A percentile compares a stretch with the other conserved stretches of the same genome.
Conservation (phyloP, 2,329 filamentous ascomycete genomes). For the Colletotrichum musae region DNA sequence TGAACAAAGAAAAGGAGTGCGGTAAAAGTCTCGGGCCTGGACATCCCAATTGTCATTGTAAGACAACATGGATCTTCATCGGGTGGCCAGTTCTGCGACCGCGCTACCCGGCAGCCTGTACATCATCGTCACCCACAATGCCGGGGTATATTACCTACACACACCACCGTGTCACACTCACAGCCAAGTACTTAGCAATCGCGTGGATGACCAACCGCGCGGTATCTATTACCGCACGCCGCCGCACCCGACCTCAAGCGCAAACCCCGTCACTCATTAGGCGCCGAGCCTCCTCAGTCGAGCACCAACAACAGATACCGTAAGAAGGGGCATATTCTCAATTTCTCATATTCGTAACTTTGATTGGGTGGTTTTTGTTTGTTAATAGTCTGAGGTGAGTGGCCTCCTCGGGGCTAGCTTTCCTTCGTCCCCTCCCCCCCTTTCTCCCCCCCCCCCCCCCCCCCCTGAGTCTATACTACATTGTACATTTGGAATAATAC, state of each 20-base stretch:
- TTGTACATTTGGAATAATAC: constrained; percentile 45
- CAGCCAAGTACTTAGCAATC: neutral
- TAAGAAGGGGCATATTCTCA: neutral
- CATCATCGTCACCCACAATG: constrained; percentile 7
- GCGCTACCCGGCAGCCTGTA: constrained; percentile 10
- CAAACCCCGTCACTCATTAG: constrained; percentile 11
- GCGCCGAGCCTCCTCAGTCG: neutral
- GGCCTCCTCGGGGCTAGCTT: constrained; percentile 49
- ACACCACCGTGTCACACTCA: neutral
- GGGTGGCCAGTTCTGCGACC: constrained; percentile 34
- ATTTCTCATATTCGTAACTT: constrained; percentile 16
- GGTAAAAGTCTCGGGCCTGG: neutral
- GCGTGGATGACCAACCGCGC: neutral
- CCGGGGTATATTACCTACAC: neutral
- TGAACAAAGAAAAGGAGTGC: neutral
- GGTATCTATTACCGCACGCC: constrained; percentile 1
- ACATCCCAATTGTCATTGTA: constrained; percentile 1
- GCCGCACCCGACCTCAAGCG: constrained; percentile 6
- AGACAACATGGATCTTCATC: constrained; percentile 29
- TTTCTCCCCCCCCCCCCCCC: constrained; percentile 35
- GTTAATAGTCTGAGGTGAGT: constrained; percentile 51
- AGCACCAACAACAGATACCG: neutral
- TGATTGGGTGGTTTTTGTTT: constrained; percentile 26
- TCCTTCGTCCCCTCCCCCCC: too few species aligned
- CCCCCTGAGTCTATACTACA: constrained; percentile 40